Evolutionary conservation across 139 green algal genomes (phyloP), one percentile per base, ranked within the genome.

Genomic region (Desmodesmus armatus): DNA sequence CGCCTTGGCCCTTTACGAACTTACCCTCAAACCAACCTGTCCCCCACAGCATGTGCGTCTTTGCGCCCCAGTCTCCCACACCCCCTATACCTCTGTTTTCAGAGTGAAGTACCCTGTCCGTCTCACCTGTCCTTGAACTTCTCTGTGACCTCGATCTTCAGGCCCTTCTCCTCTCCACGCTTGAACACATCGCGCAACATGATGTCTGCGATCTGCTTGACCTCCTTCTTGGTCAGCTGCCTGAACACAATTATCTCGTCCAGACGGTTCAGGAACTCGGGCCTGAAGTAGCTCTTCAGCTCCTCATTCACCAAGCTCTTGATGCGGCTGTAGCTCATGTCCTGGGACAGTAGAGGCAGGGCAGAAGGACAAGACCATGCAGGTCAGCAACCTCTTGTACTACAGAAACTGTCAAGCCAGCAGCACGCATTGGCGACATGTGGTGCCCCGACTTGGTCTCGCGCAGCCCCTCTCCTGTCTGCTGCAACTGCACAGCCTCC

Each of bases 231-330:
- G 82, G 96, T 99, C 6, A 99, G 93, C 93, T 99, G 97, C 49
- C 96, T 90, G 97, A 99, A 99, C n/a, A 99, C 97, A 75, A 99
- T 99, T 90, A 99, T 99, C 95, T 99, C 97, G 88, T 99, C 97
- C 87, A 99, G 94, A 40, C 97, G 93, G 91, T 99, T 99, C 29
- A 99, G 93, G 93, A 99, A 99, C 93, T 99, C 97, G 91, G 97
- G 72, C 40, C 96, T 84, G 95, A 99, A 99, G 92, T 99, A 99
- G 85, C 96, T 93, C 94, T 99, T 99, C 43, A 99, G 94, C 94
- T 99, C 98, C 93, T 99, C 97, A 85, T 99, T 99, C 67, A 98
- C 97, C 63, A 99, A 92, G 0, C 87, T 93, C 93, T 99, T 99
- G 94, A 99, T 99, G 86, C 97, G 91, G 88, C 96, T 93, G 93